phyloP scores from a whole-genome alignment of 176 grass and related monocot genomes.

The Raddia guianensis region DNA sequence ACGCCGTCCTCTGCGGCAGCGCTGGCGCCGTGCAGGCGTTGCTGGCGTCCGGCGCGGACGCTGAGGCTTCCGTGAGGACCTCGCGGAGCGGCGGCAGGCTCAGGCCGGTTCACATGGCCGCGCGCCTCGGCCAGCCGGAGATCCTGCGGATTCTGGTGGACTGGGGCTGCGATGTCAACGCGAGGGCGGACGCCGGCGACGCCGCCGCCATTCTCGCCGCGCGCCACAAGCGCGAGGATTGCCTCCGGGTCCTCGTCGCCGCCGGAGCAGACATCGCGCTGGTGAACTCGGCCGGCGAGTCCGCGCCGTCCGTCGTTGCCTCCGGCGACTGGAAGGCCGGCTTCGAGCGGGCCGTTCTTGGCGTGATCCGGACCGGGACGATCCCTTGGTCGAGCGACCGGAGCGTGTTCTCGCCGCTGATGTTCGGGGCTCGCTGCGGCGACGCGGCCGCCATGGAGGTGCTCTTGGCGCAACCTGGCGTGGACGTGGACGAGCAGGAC shows the following conservation, averaged over 20 bases:
- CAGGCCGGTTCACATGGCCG: slow-evolving; percentile 70
- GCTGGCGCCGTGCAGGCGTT: slow-evolving; percentile 60
- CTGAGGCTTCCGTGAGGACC: slow-evolving; percentile 60
- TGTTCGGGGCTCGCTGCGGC: slow-evolving; percentile 56
- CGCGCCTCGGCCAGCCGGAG: slow-evolving; percentile 60
- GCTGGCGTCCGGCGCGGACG: slow-evolving; percentile 57
- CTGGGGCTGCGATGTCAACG: slow-evolving; percentile 64
- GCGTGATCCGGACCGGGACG: slow-evolving; percentile 51
- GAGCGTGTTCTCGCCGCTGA: slow-evolving; percentile 63
- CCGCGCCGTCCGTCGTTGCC: slow-evolving; percentile 43
- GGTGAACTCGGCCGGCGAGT: slow-evolving; percentile 59
- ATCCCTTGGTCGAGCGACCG: slow-evolving; percentile 64
- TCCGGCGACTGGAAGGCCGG: slow-evolving; percentile 49
- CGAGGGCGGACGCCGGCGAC: slow-evolving; percentile 68
- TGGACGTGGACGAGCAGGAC: slow-evolving; percentile 73
- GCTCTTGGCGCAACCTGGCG: slow-evolving; percentile 53
- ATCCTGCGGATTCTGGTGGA: slow-evolving; percentile 59
- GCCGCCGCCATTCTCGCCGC: slow-evolving; percentile 52
- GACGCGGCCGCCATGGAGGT: slow-evolving; percentile 58
- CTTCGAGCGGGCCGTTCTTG: slow-evolving; percentile 56
- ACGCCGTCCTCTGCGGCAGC: slow-evolving; percentile 87
- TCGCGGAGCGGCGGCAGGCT: slow-evolving; percentile 54
- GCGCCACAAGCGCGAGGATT: slow-evolving; percentile 66
- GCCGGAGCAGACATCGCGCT: slow-evolving; percentile 71
- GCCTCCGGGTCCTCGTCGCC: slow-evolving; percentile 59